Percentiles rank a stretch among this genome's conserved stretches.
These are phyloP conservation scores for Aristolochia californica DNA, from an alignment of 164 flowering plant species.

Conservation along the genomic window DNA sequence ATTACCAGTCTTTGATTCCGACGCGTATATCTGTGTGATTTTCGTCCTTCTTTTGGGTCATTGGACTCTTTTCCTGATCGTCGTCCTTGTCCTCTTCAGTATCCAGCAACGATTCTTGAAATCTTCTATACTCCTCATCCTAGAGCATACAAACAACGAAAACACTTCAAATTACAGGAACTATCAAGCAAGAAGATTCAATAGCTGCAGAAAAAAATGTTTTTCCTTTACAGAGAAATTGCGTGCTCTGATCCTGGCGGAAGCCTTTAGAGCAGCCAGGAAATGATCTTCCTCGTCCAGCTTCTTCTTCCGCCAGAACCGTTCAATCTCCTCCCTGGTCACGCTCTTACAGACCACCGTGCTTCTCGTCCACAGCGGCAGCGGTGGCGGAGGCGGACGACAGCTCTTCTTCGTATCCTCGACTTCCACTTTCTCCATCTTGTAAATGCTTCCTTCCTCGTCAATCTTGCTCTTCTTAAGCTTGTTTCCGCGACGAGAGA, in stretches of 20 bases:
- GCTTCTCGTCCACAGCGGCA: constrained; percentile 10
- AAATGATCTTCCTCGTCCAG: constrained; percentile 69
- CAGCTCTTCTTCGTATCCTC: constrained; percentile 4
- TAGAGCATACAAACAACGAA: constrained; percentile 6
- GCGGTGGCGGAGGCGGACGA: constrained; percentile 22
- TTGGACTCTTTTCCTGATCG: constrained; percentile 1
- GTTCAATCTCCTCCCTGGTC: constrained; percentile 59
- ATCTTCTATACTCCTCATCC: constrained; percentile 53
- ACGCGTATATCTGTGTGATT: constrained; percentile 32
- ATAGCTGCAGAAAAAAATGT: background rate
- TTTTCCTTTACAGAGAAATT: constrained; percentile 43
- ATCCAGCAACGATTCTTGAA: constrained; percentile 32
- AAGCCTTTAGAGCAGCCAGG: constrained; percentile 64
- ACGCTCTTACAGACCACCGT: constrained; percentile 22
- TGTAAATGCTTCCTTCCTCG: background rate
- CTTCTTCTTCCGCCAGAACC: constrained; percentile 58
- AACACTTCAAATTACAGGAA: background rate
- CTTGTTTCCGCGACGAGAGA: background rate
- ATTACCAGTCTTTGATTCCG: constrained; percentile 72
- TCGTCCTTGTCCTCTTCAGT: constrained; percentile 10
- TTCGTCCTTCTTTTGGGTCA: constrained; percentile 6
- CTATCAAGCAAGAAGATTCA: background rate
- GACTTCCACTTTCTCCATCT: constrained; percentile 10
- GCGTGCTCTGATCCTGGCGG: constrained; percentile 57
- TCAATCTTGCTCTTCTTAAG: background rate